Base-by-base conservation (phyloP, 805 yeast genomes). In the Wickerhamomyces hampshirensis region DNA sequence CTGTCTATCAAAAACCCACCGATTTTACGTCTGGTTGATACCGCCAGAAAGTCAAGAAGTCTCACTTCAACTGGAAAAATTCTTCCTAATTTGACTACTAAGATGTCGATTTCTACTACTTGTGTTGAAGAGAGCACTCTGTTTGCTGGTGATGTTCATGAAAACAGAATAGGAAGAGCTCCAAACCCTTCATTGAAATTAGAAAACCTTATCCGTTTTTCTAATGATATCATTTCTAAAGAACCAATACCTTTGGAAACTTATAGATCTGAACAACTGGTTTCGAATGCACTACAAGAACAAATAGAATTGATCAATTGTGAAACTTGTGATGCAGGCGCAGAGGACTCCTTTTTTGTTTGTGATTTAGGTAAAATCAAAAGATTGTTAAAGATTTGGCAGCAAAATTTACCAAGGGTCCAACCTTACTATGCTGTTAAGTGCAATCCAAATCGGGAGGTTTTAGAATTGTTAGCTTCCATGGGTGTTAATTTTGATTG, bases 371-470 rank as follows among this genome's bases (percentile, higher is more conserved):
- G 84, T 19, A 80, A 82, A 51, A 72, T 93, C 24, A 66, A 66
- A 41, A 69, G 80, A 39, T 69, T 87, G 37, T 70, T 69, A 42
- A 44, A 59, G n/a, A 64, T 75, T 28, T 91, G 98, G 97, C 54
- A 57, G 19, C 34, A 47, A 16, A 58, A 66, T 27, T 67, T 91
- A 51, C 95, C 96, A 15, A 66, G 79, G 30, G 80, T 91, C 26
- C 72, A 74, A 38, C 96, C 97, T n/a, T 81, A 73, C 55, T 91
- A 89, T 61, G 98, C 98, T 14, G 93, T 91, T 48, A 91, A 91
- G 63, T 91, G 98, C 65, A 91, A 91, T 66, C 83, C 88, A 26
- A 80, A 87, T 55, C 49, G 63, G 6, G 63, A 63, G 37, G 77
- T 91, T 10, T 58, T 91, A 44, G 55, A 63, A 33, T 58, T 71